Evolutionary conservation across 2,329 filamentous ascomycete genomes (phyloP), one percentile per base, ranked within the genome.

Genomic region (Neofusicoccum sp.): DNA sequence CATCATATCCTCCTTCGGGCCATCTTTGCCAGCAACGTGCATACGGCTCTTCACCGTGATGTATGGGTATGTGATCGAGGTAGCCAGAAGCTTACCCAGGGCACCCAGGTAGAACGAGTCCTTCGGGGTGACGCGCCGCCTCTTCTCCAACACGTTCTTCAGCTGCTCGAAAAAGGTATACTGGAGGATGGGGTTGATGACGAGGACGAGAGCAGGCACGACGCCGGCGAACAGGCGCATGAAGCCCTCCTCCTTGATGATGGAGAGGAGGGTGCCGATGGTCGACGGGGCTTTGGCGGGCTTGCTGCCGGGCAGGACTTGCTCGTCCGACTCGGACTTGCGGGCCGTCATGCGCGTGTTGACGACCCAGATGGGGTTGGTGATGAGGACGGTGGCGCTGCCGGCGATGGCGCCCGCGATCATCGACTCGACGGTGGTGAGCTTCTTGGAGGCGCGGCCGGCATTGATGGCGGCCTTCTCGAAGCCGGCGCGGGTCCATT

Each of bases 141-240:
- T 83, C 74, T 85, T 89, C 84, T 97, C 93, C 61, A 97, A 78
- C 28, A 83, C 70, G 74, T 98, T 96, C 85, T 97, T 98, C 80
- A 98, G 81, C 81, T 99, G 93, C 82, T 99, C 95, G 70, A 98
- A 99, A 60, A 99, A 89, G 14, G 95, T 99, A 78, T 99, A 99
- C 80, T 99, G 95, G 65, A 99, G 81, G 67, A 99, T 99, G 4
- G 95, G 95, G 80, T 99, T 99, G 79, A 97, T 92, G 71, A 99
- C 95, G 65, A 99, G 83, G 66, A 99, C 87, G 67, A 99, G 81
- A 0, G 95, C 95, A 8, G 95, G 95, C 62, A 97, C 83, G 57
- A 99, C 93, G 63, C 95, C 95, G 4, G 93, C 84, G 75, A 99
- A 99, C 34, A 99, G 85, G 8, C 92, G 90, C 70, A 84, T 80